Conservation (phyloP, 495 filamentous ascomycete species). For the Cryomyces antarcticus region DNA sequence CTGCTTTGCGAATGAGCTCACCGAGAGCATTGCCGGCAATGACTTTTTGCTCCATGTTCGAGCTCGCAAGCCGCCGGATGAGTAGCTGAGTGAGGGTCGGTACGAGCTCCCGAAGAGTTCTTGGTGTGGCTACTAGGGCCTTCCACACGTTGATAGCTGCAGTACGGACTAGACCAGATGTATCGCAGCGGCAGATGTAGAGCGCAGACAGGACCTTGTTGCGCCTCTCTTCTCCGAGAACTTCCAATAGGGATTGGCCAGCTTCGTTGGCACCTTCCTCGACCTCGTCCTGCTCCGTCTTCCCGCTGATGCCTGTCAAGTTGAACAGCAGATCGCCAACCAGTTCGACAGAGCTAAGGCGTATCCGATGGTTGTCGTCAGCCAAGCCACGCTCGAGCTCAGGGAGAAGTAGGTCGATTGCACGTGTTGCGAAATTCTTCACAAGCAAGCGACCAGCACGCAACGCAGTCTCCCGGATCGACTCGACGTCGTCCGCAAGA, state of each 20-base stretch:
- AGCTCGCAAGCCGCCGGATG: conserved; percentile 81
- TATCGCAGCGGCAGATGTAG: conserved; percentile 96
- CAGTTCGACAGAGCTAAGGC: conserved; percentile 90
- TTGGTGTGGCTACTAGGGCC: conserved; percentile 78
- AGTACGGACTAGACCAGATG: conserved; percentile 71
- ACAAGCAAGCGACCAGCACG: conserved; percentile 83
- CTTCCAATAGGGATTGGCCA: conserved; percentile 74
- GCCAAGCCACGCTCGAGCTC: conserved; percentile 90
- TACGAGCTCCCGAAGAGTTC: conserved; percentile 82
- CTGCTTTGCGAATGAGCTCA: conserved; percentile 89
- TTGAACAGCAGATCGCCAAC: conserved; percentile 96
- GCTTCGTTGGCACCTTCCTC: conserved; percentile 67
- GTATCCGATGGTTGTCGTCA: conserved; percentile 88
- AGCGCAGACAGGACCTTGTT: conserved; percentile 88
- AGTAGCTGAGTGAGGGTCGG: conserved; percentile 86
- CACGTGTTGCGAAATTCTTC: conserved; percentile 90
- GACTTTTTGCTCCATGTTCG: conserved; percentile 94
- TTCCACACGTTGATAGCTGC: conserved; percentile 94
- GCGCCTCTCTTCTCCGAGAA: conserved; percentile 83
- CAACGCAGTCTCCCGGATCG: conserved; percentile 83
- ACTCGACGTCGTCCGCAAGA: conserved; percentile 85
- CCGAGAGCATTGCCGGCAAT: conserved; percentile 94
- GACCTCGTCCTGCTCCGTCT: conserved; percentile 57
- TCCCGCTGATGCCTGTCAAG: conserved; percentile 81
- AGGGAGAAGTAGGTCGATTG: conserved; percentile 81